Evolutionary conservation across 2,329 filamentous ascomycete species (phyloP).

Genomic region (Hortaea werneckii): DNA sequence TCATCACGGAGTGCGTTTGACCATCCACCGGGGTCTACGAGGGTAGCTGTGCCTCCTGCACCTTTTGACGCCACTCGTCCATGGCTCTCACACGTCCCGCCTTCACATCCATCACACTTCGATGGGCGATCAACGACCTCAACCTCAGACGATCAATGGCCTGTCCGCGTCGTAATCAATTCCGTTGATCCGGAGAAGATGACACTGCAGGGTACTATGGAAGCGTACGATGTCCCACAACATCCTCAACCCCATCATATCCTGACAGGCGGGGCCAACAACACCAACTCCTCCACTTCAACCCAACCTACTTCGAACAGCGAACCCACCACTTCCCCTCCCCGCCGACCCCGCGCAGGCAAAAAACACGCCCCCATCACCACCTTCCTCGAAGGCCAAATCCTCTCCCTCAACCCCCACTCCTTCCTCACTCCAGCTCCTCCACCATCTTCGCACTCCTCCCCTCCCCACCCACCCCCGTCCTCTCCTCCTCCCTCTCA

Average conservation of each 20-base stretch:
- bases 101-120: conserved; percentile 23
- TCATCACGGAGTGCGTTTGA: conserved; percentile 9
- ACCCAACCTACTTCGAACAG: background rate
- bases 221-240: conserved; percentile 56
- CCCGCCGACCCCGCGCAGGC: conserved; percentile 22
- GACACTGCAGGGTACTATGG: conserved; percentile 58
- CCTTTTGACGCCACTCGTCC: conserved; percentile 26
- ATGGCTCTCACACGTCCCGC: conserved; percentile 27
- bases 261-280: conserved; percentile 3
- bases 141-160: conserved; percentile 45
- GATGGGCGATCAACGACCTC: too few species aligned
- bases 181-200: conserved; percentile 50
- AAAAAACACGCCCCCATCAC: conserved; percentile 46
- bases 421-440: conserved; percentile 41
- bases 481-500: background rate
- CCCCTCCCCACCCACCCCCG: background rate
- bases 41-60: conserved; percentile 4
- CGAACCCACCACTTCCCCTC: background rate
- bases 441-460: conserved; percentile 16
- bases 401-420: conserved; percentile 49
- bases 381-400: conserved; percentile 59
- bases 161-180: conserved; percentile 57
- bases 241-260: conserved; percentile 24
- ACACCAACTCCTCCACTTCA: background rate
- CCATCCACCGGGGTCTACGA: conserved; percentile 19